phyloP scores from a whole-genome alignment of 192 early-diverging fungal species.

The Coemansia asiatica region DNA sequence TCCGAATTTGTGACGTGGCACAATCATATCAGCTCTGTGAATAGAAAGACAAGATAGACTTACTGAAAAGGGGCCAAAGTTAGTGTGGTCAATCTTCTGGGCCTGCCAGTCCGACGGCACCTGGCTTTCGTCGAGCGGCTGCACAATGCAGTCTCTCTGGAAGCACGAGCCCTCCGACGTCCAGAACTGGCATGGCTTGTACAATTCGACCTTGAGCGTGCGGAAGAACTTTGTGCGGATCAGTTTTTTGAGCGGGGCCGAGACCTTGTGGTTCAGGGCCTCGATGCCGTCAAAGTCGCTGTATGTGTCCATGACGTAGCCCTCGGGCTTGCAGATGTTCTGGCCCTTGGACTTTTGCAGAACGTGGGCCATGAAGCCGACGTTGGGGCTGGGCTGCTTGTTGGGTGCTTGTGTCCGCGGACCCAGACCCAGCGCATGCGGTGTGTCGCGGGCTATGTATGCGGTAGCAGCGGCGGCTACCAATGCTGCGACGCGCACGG shows the following conservation, averaged over 20 bases:
- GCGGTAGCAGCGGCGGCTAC: constrained; percentile 37
- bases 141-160: constrained; percentile 81
- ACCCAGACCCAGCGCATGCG: constrained; percentile 35
- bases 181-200: constrained; percentile 91
- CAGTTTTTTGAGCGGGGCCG: constrained; percentile 69
- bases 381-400: constrained; percentile 42
- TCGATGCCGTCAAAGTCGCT: constrained; percentile 75
- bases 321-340: constrained; percentile 60
- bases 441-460: constrained; percentile 49
- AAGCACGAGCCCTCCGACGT: constrained; percentile 77
- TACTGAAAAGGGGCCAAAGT: constrained; percentile 62
- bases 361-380: constrained; percentile 56
- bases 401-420: constrained; percentile 2
- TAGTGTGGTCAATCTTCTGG: constrained; percentile 69
- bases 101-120: constrained; percentile 58
- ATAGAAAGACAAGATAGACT: constrained; percentile 12
- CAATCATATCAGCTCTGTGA: not conserved
- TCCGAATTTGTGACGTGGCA: constrained; percentile 27
- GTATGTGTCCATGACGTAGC: constrained; percentile 49
- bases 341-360: constrained; percentile 55
- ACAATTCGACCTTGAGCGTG: constrained; percentile 88
- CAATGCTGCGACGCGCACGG: constrained; percentile 31
- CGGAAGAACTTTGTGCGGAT: constrained; percentile 85
- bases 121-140: constrained; percentile 72
- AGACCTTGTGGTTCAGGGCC: constrained; percentile 71